Percentiles rank a stretch among this genome's conserved stretches.
Conservation (phyloP, 352 stramenopile genomes). For the Phytophthora uliginosa region DNA sequence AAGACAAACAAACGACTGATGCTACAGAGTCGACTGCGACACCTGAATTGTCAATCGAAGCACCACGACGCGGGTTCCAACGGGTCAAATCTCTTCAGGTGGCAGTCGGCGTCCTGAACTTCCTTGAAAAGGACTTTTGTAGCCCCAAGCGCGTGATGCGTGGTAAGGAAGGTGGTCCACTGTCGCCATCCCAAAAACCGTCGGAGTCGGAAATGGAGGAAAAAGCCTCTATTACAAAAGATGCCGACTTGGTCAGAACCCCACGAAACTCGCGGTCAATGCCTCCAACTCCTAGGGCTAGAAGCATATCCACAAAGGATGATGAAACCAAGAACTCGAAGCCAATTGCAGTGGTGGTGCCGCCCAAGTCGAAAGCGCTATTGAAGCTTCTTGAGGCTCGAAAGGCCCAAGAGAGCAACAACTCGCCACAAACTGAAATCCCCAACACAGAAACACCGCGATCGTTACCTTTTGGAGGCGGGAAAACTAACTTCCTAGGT, state of each 20-base stretch:
- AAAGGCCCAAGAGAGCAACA: conserved; percentile 29
- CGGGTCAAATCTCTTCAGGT: conserved; percentile 71
- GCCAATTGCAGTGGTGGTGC: conserved; percentile 20
- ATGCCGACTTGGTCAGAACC: conserved; percentile 5
- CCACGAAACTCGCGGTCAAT: conserved; percentile 11
- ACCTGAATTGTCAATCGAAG: not conserved
- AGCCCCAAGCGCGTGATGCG: conserved; percentile 42
- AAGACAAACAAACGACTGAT: conserved; percentile 20
- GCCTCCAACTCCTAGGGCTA: conserved; percentile 7
- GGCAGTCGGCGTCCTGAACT: conserved; percentile 65
- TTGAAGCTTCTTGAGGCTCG: conserved; percentile 51
- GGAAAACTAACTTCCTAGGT: conserved; percentile 42
- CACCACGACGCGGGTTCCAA: conserved; percentile 34
- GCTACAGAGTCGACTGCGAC: not conserved
- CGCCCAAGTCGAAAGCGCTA: conserved; percentile 65
- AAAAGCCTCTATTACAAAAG: not conserved
- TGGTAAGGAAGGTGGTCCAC: conserved; percentile 11
- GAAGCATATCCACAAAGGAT: conserved; percentile 9
- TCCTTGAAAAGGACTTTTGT: conserved; percentile 84
- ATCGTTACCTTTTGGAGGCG: conserved; percentile 29
- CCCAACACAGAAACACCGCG: conserved; percentile 1
- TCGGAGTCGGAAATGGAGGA: not conserved
- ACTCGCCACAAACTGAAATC: conserved; percentile 8
- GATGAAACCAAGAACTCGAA: not conserved
- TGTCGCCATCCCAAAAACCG: conserved; percentile 14